Conservation (phyloP, 23 red algal species). For the Porphyridium purpureum region DNA sequence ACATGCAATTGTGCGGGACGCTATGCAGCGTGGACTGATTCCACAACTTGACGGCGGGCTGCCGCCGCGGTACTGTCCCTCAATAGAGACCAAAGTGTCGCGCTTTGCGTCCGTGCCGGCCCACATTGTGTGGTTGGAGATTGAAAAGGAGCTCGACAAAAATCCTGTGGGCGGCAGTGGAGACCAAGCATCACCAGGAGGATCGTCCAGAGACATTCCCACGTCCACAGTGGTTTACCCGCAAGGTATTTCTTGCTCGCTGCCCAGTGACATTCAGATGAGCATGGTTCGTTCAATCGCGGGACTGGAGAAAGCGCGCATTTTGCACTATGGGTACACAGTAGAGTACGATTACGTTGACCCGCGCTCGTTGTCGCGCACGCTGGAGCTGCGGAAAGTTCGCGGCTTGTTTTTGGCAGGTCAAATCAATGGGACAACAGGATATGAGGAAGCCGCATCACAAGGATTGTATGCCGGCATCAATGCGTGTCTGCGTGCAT, state of each 20-base stretch:
- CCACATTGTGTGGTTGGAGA: constrained; percentile 61
- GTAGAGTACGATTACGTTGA: constrained; percentile 75
- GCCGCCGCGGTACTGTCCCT: constrained; percentile 57
- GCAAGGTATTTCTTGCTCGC: constrained; percentile 42
- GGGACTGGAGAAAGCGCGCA: constrained; percentile 31
- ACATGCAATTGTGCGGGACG: constrained; percentile 30
- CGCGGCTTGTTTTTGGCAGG: constrained; percentile 50
- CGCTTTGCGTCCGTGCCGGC: constrained; percentile 33
- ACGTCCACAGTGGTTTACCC: constrained; percentile 39
- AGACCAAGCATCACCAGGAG: too few relatives aligned
- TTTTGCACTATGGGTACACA: constrained; percentile 37
- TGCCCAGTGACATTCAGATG: constrained; percentile 33
- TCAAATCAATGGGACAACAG: constrained; percentile 73
- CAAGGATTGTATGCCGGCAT: constrained; percentile 49
- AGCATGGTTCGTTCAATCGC: constrained; percentile 41
- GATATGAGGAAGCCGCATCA: constrained; percentile 60
- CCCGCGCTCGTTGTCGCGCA: constrained; percentile 16
- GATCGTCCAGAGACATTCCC: too few relatives aligned
- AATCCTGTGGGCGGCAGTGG: too few relatives aligned
- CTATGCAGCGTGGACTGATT: constrained; percentile 7
- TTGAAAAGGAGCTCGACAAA: constrained; percentile 12
- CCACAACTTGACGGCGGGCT: constrained; percentile 14
- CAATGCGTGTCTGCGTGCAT: constrained; percentile 13
- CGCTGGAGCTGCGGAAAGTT: constrained; percentile 26
- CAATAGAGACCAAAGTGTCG: constrained; percentile 42